Evolutionary conservation across 768 basidiomycete genomes (phyloP), one percentile per base, ranked within the genome.

Genomic region (Tricholomella constricta): DNA sequence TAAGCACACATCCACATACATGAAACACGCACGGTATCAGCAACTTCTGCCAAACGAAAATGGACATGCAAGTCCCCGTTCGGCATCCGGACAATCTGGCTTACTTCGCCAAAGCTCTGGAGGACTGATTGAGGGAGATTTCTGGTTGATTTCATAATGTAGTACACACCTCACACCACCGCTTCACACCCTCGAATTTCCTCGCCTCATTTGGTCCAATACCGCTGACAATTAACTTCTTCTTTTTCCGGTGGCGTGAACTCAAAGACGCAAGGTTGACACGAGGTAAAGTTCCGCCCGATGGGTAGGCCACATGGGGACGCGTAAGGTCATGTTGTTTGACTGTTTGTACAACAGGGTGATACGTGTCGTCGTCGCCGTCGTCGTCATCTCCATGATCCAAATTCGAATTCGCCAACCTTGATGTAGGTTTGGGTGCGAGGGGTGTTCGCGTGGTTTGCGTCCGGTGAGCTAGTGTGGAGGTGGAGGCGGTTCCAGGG

Each of bases 31-130:
- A 90, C 89, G 6, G 86, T 91, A 57, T 91, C 89, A 19, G 89
- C 89, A 9, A 91, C 89, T 52, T 91, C 89, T 45, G 85, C 77
- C 48, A 80, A 82, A 42, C 82, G 78, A 62, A 90, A 91, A 61
- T 86, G 82, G 44, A 91, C 77, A 61, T 89, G 84, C n/a, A 91
- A 69, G 67, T 91, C 89, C 38, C 86, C 86, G 57, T 89, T 90
- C 45, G 85, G 84, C 77, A 86, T 82, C 45, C 88, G 76, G 32
- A 75, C 79, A 63, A 91, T 89, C 57, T 84, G 83, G 58, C 80
- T 83, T 10, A 91, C 69, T 69, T 89, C 88, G 36, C 89, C 89
- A 68, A 91, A 91, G 58, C 76, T 82, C 88, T 89, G 53, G 35
- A 62, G 45, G 25, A 48, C 6, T 15, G 4, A 12, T 15, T 34